These are phyloP conservation scores for Allantophomopsis cytisporea DNA, from an alignment of 2,329 filamentous ascomycete species.

Conservation along the genomic window DNA sequence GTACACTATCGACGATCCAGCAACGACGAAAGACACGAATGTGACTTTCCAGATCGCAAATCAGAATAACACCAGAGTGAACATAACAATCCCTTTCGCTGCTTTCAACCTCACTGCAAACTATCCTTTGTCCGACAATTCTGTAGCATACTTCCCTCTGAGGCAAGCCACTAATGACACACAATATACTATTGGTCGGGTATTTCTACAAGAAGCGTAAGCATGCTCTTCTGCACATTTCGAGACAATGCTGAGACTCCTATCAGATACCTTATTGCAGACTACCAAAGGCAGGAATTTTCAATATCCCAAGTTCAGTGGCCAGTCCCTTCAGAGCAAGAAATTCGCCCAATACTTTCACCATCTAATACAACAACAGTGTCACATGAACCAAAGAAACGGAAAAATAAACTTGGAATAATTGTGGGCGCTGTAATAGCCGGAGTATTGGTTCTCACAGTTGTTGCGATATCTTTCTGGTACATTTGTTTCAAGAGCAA, in stretches of 20 bases:
- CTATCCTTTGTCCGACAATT: constrained; percentile 17
- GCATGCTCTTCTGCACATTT: too few relatives aligned
- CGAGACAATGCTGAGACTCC: too few relatives aligned
- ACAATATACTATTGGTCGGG: constrained; percentile 14
- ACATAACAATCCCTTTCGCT: constrained; percentile 19
- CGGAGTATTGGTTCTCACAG: too few relatives aligned
- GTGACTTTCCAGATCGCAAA: constrained; percentile 11
- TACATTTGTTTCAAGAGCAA: too few relatives aligned
- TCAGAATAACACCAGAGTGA: too few relatives aligned
- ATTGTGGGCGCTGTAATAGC: too few relatives aligned
- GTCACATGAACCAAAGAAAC: too few relatives aligned
- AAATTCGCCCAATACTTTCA: neutral
- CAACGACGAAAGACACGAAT: constrained; percentile 13
- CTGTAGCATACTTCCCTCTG: constrained; percentile 23
- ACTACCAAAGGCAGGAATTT: neutral
- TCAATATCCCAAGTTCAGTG: neutral
- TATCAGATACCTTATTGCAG: constrained; percentile 4
- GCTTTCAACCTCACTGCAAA: constrained; percentile 23
- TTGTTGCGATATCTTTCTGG: too few relatives aligned
- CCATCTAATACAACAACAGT: too few relatives aligned
- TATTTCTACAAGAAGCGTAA: neutral
- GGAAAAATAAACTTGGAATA: too few relatives aligned
- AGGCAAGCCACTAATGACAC: constrained; percentile 18
- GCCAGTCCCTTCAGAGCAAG: neutral
- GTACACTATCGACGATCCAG: constrained; percentile 19